A percentile compares a stretch with the other conserved stretches of the same genome.
Evolutionary conservation across 495 filamentous ascomycete species (phyloP).

Genomic region (Chaetomium fimeti): DNA sequence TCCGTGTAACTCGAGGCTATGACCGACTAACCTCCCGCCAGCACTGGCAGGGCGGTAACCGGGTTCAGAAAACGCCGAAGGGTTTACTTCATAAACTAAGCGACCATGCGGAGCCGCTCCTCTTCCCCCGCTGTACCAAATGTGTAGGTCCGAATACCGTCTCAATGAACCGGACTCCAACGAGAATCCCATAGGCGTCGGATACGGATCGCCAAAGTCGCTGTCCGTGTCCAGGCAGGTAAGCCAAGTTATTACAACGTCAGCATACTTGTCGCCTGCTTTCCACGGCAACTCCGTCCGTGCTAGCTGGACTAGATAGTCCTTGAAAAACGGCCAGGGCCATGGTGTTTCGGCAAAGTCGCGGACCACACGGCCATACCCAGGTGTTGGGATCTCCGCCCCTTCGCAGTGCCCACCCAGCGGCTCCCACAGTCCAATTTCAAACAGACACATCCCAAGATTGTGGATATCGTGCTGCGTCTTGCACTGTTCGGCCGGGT

Average conservation of each 20-base stretch:
- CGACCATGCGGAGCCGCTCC: too few species aligned
- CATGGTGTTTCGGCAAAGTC: not conserved
- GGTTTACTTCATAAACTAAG: too few species aligned
- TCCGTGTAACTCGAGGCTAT: not conserved
- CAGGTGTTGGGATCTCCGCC: not conserved
- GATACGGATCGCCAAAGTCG: slow-evolving; percentile 51
- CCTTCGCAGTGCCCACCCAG: slow-evolving; percentile 36
- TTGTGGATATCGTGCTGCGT: slow-evolving; percentile 67
- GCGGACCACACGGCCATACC: not conserved
- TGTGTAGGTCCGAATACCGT: slow-evolving; percentile 23
- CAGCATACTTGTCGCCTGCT: slow-evolving; percentile 51
- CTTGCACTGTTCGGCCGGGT: slow-evolving; percentile 40
- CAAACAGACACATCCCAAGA: slow-evolving; percentile 59
- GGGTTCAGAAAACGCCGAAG: too few species aligned
- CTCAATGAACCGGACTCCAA: slow-evolving; percentile 54
- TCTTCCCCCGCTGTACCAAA: too few species aligned
- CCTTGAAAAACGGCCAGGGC: slow-evolving; percentile 8
- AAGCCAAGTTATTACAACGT: slow-evolving; percentile 51
- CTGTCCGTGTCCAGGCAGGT: slow-evolving; percentile 50
- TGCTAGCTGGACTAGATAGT: slow-evolving; percentile 33
- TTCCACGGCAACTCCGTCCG: not conserved
- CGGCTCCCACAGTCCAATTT: slow-evolving; percentile 58
- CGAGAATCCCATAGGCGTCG: slow-evolving; percentile 51
- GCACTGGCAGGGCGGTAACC: too few species aligned
- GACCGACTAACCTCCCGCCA: too few species aligned